A percentile compares a stretch with the other conserved stretches of the same genome.
Conservation (phyloP, 164 flowering plant species). For the Nymphaea thermarum region DNA sequence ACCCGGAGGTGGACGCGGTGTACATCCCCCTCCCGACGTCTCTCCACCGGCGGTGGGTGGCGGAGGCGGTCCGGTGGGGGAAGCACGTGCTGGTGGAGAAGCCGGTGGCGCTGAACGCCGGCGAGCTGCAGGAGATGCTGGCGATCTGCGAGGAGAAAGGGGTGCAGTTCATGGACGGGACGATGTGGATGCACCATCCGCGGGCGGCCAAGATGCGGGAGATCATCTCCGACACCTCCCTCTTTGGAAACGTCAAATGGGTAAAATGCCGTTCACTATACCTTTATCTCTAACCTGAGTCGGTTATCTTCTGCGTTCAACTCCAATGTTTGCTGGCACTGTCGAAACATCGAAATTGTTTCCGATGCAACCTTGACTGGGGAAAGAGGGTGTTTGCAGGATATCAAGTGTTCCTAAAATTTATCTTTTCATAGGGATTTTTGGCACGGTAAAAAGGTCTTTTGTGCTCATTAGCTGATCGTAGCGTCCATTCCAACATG, state of each 20-base stretch:
- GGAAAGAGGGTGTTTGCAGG: no score
- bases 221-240: conserved; percentile 26
- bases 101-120: conserved; percentile 45
- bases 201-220: conserved; percentile 47
- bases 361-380: no score
- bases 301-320: no score
- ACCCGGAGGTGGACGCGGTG: conserved; percentile 52
- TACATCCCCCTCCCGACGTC: conserved; percentile 57
- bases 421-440: no score
- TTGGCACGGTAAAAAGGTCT: no score
- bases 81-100: conserved; percentile 67
- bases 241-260: conserved; percentile 43
- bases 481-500: no score
- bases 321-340: no score
- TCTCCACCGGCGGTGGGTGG: conserved; percentile 49
- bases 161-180: conserved; percentile 72
- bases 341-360: no score
- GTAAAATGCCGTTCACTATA: conserved; percentile 8
- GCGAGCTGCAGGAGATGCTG: conserved; percentile 37
- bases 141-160: conserved; percentile 46
- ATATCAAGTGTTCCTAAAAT: no score
- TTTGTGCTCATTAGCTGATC: no score
- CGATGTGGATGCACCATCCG: conserved; percentile 80
- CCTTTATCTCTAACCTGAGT: no score
- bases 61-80: conserved; percentile 38